Evolutionary conservation across 225 moss, liverwort and hornwort species (phyloP).

Genomic region (Physcomitrium patens): DNA sequence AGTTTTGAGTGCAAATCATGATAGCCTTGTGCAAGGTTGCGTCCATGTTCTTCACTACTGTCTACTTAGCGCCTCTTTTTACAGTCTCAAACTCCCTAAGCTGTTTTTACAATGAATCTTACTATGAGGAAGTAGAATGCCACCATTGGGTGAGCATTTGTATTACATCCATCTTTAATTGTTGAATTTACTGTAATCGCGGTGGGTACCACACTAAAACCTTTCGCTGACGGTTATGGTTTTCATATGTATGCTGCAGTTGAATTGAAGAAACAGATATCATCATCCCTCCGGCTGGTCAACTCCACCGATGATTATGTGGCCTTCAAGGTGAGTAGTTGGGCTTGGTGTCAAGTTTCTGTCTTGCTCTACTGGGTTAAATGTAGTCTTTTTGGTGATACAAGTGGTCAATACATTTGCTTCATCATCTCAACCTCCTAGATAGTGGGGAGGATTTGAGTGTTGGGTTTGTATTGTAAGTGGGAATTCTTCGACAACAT

Average conservation of each 20-base stretch:
- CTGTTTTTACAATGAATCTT: not conserved
- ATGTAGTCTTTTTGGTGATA: not conserved
- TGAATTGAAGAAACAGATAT: conserved; percentile 98
- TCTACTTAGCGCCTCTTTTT: not conserved
- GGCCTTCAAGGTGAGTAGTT: conserved; percentile 78
- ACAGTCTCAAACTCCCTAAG: not conserved
- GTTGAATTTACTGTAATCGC: too few relatives aligned
- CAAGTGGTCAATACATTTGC: not conserved
- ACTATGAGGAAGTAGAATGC: not conserved
- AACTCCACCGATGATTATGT: conserved; percentile 81
- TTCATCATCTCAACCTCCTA: too few relatives aligned
- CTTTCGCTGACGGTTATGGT: not conserved
- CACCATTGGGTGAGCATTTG: too few relatives aligned
- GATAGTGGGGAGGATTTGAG: too few relatives aligned
- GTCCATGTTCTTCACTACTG: not conserved
- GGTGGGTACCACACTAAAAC: not conserved
- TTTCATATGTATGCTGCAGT: conserved; percentile 51
- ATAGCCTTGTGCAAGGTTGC: not conserved
- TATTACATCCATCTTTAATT: not conserved
- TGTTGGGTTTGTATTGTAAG: not conserved
- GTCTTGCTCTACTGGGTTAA: not conserved
- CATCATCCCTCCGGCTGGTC: conserved; percentile 82
- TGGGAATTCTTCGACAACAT: too few relatives aligned
- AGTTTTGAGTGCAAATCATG: not conserved
- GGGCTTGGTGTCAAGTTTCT: not conserved